Conservation (phyloP, 345 rosid species). For the Mercurialis annua region DNA sequence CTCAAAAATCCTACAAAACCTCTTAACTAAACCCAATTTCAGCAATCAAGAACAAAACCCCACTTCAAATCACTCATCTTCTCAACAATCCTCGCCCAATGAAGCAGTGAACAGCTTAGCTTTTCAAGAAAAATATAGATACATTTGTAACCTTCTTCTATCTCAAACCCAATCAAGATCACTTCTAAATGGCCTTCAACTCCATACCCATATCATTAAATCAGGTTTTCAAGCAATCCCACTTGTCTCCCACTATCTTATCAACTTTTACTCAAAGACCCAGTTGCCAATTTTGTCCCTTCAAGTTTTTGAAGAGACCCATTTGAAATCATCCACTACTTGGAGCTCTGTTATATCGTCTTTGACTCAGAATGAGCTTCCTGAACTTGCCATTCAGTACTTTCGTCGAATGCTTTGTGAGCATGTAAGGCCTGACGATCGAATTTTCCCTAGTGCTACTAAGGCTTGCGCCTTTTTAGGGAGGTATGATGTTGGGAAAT, state of each 20-base stretch:
- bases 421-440: constrained; percentile 59
- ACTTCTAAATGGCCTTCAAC: constrained; percentile 61
- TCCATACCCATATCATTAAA: constrained; percentile 69
- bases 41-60: not conserved
- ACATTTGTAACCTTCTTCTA: constrained; percentile 54
- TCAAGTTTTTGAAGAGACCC: constrained; percentile 55
- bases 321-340: constrained; percentile 51
- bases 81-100: constrained; percentile 13
- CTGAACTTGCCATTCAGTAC: constrained; percentile 60
- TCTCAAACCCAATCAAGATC: constrained; percentile 50
- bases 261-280: constrained; percentile 81
- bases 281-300: constrained; percentile 58
- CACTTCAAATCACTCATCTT: constrained; percentile 8
- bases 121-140: constrained; percentile 43
- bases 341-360: constrained; percentile 91
- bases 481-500: constrained; percentile 52
- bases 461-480: constrained; percentile 72
- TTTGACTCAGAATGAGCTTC: constrained; percentile 78
- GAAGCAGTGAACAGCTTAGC: constrained; percentile 1
- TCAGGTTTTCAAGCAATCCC: constrained; percentile 63
- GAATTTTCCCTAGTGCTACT: constrained; percentile 66
- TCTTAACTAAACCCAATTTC: not conserved
- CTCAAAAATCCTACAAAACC: constrained; percentile 1
- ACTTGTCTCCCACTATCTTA: constrained; percentile 70
- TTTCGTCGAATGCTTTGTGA: constrained; percentile 54